Conservation (phyloP, 495 filamentous ascomycete genomes). For the Letharia lupina region DNA sequence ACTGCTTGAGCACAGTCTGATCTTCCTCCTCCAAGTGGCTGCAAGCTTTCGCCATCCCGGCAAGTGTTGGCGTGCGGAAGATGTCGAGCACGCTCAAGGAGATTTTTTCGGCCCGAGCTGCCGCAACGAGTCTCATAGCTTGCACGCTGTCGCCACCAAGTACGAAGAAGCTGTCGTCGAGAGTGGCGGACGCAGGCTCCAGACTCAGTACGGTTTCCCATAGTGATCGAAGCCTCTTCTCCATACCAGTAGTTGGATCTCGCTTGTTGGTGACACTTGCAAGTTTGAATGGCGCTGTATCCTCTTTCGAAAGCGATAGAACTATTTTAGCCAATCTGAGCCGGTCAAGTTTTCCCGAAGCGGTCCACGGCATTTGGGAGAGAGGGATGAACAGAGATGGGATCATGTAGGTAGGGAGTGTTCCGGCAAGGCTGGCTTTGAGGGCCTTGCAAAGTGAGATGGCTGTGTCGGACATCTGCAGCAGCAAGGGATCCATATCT, state of each 20-base stretch:
- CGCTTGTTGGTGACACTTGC: constrained; percentile 13
- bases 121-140: constrained; percentile 45
- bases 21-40: constrained; percentile 5
- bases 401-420: constrained; percentile 29
- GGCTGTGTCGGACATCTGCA: constrained; percentile 13
- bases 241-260: constrained; percentile 18
- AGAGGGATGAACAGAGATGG: constrained; percentile 25
- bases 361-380: constrained; percentile 24
- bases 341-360: constrained; percentile 26
- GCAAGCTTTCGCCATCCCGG: constrained; percentile 28
- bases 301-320: constrained; percentile 13
- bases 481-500: constrained; percentile 4
- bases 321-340: constrained; percentile 11
- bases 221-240: constrained; percentile 28
- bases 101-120: constrained; percentile 24
- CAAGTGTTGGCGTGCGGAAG: constrained; percentile 31
- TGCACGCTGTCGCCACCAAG: constrained; percentile 47
- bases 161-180: constrained; percentile 44
- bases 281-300: constrained; percentile 16
- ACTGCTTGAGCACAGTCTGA: constrained; percentile 31
- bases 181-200: constrained; percentile 24
- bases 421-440: constrained; percentile 18
- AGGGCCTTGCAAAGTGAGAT: constrained; percentile 15
- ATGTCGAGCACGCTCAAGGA: constrained; percentile 33
- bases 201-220: constrained; percentile 29